Percentiles rank a stretch among this genome's conserved stretches.
Conservation (phyloP, 2,329 filamentous ascomycete species). For the Aspergillus sp. region DNA sequence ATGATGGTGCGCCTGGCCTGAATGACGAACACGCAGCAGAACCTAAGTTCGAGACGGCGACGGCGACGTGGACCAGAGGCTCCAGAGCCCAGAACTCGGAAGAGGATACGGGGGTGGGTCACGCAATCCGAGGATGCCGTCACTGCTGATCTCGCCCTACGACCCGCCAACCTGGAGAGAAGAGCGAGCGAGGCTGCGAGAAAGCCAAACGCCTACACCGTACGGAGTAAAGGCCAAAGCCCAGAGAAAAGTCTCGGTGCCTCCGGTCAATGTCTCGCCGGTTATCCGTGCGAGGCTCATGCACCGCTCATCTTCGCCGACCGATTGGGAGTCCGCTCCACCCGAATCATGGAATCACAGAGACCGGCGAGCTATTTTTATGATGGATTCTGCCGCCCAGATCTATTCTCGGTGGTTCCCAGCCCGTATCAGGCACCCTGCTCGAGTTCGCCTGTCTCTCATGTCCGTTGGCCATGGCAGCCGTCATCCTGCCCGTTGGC, state of each 20-base stretch:
- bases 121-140: background rate
- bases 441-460: background rate
- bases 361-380: background rate
- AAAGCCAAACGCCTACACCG: too few relatives aligned
- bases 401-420: background rate
- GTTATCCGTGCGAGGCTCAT: background rate
- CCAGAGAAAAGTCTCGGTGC: too few relatives aligned
- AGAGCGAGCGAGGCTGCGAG: too few relatives aligned
- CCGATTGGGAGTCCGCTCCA: too few relatives aligned
- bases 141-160: background rate
- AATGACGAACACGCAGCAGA: too few relatives aligned
- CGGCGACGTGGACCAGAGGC: background rate
- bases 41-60: too few relatives aligned
- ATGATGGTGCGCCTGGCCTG: too few relatives aligned
- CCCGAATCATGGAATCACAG: background rate
- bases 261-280: background rate
- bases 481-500: background rate
- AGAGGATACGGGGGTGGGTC: background rate
- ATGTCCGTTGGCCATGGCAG: background rate
- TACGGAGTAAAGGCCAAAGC: too few relatives aligned
- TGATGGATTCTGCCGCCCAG: too few relatives aligned
- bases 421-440: background rate
- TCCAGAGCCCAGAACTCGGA: background rate
- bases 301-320: too few relatives aligned
- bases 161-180: background rate